Evolutionary conservation across 129 eudicot genomes (phyloP).

Genomic region (Cynara cardunculus): DNA sequence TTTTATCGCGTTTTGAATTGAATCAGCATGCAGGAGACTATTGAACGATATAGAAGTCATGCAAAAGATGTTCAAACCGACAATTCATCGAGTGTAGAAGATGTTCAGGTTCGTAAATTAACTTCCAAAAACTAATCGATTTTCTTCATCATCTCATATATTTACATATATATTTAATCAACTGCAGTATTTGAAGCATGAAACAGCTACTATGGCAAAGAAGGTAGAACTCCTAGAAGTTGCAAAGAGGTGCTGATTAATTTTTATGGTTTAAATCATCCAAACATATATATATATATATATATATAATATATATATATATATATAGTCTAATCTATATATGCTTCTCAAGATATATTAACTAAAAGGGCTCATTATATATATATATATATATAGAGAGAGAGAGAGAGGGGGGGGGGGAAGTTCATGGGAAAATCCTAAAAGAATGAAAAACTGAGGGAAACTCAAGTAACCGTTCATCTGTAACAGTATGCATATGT

Average conservation of each 20-base stretch:
- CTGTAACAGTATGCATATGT: too few relatives aligned
- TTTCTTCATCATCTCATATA: neutral
- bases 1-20: constrained; percentile 11
- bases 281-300: neutral
- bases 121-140: neutral
- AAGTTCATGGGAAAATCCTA: too few relatives aligned
- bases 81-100: constrained; percentile 42
- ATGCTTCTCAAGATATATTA: neutral
- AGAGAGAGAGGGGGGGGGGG: too few relatives aligned
- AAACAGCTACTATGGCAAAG: constrained; percentile 72
- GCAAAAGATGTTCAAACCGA: constrained; percentile 55
- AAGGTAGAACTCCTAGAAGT: constrained; percentile 77
- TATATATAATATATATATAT: neutral
- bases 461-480: too few relatives aligned
- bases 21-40: constrained; percentile 79
- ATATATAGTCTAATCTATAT: neutral
- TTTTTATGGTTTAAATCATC: constrained; percentile 1
- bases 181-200: constrained; percentile 73
- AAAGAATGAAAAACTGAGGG: too few relatives aligned
- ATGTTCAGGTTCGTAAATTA: constrained; percentile 52
- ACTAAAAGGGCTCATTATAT: too few relatives aligned
- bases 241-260: constrained; percentile 57
- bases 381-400: too few relatives aligned
- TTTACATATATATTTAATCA: neutral
- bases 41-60: constrained; percentile 65